These are phyloP conservation scores for Rhypophila decipiens DNA, from an alignment of 495 filamentous ascomycete species.

Conservation along the genomic window DNA sequence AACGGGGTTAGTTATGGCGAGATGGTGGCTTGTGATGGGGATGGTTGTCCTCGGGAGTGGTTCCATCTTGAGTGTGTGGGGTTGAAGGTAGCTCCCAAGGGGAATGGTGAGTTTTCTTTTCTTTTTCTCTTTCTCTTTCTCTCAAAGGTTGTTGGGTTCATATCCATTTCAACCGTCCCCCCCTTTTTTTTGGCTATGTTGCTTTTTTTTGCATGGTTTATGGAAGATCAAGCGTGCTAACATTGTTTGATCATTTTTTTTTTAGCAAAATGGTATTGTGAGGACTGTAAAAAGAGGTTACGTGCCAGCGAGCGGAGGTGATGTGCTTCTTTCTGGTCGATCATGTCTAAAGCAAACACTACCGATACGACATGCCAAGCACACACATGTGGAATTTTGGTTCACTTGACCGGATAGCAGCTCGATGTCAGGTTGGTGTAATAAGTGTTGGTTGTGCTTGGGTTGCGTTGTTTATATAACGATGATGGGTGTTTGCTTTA, in stretches of 20 bases:
- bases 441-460: background rate
- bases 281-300: slow-evolving; percentile 74
- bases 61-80: slow-evolving; percentile 94
- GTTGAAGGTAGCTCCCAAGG: slow-evolving; percentile 73
- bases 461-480: background rate
- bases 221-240: slow-evolving; percentile 20
- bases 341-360: too few species aligned
- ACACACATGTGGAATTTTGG: too few species aligned
- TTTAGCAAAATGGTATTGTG: slow-evolving; percentile 91
- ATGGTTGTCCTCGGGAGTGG: slow-evolving; percentile 84
- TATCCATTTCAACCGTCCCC: too few species aligned
- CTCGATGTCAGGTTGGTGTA: too few species aligned
- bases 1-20: slow-evolving; percentile 90
- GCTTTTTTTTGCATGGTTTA: background rate
- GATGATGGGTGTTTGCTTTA: background rate
- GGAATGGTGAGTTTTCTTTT: slow-evolving; percentile 60
- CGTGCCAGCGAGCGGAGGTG: slow-evolving; percentile 20
- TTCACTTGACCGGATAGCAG: too few species aligned
- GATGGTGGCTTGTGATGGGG: slow-evolving; percentile 96
- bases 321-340: background rate
- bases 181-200: background rate
- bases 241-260: background rate
- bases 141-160: too few species aligned
- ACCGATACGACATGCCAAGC: too few species aligned
- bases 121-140: slow-evolving; percentile 8